Percentiles rank a stretch among this genome's conserved stretches.
These are phyloP conservation scores for Malassezia psittaci DNA, from an alignment of 1,284 basidiomycete genomes.

Conservation along the genomic window DNA sequence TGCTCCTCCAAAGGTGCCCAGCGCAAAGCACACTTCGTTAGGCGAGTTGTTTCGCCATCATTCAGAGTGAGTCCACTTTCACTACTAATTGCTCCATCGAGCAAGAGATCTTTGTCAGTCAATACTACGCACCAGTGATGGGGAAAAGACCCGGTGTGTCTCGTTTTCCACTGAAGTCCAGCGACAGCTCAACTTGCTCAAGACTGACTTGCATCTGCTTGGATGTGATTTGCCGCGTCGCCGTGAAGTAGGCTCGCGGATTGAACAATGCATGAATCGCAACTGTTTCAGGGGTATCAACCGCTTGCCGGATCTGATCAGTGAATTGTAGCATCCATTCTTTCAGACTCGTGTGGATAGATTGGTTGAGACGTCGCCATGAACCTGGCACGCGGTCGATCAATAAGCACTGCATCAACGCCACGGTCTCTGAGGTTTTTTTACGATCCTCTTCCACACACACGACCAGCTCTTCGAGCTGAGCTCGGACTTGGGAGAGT, in stretches of 20 bases:
- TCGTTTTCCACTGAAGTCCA: constrained; percentile 2
- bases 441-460: constrained; percentile 27
- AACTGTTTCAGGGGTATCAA: constrained; percentile 12
- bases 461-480: constrained; percentile 30
- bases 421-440: constrained; percentile 39
- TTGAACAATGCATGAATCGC: constrained; percentile 36
- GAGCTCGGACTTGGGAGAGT: constrained; percentile 25
- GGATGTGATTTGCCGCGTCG: constrained; percentile 41
- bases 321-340: constrained; percentile 40
- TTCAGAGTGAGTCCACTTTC: constrained; percentile 20
- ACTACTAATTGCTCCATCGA: constrained; percentile 38
- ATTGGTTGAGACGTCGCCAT: constrained; percentile 30
- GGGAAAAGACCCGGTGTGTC: constrained; percentile 21
- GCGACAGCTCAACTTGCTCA: constrained; percentile 32
- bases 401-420: constrained; percentile 30
- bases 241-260: constrained; percentile 42
- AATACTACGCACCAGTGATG: constrained; percentile 5
- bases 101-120: constrained; percentile 14
- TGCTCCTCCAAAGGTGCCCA: constrained; percentile 18
- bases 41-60: constrained; percentile 27
- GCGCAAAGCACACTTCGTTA: constrained; percentile 28
- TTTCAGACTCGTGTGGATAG: constrained; percentile 27
- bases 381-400: constrained; percentile 30
- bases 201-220: constrained; percentile 26
- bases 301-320: constrained; percentile 28